These are phyloP conservation scores for Hermanozyma aechmeae DNA, from an alignment of 805 yeast species.

Conservation along the genomic window DNA sequence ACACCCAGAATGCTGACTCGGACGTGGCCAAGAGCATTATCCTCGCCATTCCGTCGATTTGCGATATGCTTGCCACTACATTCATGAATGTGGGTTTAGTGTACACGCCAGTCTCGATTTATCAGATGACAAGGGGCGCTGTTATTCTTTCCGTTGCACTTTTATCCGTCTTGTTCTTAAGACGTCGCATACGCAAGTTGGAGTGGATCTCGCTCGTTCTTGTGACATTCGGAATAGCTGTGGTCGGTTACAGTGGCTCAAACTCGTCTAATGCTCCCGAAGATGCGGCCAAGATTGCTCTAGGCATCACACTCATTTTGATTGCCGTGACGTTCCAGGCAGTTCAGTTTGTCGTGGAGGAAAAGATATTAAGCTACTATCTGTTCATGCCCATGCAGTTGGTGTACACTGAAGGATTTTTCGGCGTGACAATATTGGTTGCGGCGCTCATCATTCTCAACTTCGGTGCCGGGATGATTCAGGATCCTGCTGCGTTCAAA, in stretches of 20 bases:
- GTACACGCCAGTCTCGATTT: slow-evolving; percentile 69
- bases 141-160: slow-evolving; percentile 68
- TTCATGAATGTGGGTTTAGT: slow-evolving; percentile 67
- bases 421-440: slow-evolving; percentile 43
- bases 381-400: slow-evolving; percentile 52
- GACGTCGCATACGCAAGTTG: slow-evolving; percentile 41
- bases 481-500: slow-evolving; percentile 23
- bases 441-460: slow-evolving; percentile 36
- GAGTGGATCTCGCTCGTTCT: slow-evolving; percentile 62
- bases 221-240: slow-evolving; percentile 60
- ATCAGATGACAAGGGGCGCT: slow-evolving; percentile 82
- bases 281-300: slow-evolving; percentile 19
- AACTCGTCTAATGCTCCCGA: slow-evolving; percentile 13
- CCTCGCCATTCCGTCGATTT: slow-evolving; percentile 52
- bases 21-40: slow-evolving; percentile 13
- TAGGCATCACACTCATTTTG: slow-evolving; percentile 53
- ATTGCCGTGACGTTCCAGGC: slow-evolving; percentile 64
- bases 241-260: slow-evolving; percentile 68
- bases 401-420: slow-evolving; percentile 70
- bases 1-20: no score
- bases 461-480: slow-evolving; percentile 26
- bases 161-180: slow-evolving; percentile 54
- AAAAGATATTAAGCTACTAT: slow-evolving; percentile 46
- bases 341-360: slow-evolving; percentile 71
- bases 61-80: slow-evolving; percentile 69